Evolutionary conservation across 331 rosid genomes (phyloP).

Genomic region (Rhamnella rubrinervis): DNA sequence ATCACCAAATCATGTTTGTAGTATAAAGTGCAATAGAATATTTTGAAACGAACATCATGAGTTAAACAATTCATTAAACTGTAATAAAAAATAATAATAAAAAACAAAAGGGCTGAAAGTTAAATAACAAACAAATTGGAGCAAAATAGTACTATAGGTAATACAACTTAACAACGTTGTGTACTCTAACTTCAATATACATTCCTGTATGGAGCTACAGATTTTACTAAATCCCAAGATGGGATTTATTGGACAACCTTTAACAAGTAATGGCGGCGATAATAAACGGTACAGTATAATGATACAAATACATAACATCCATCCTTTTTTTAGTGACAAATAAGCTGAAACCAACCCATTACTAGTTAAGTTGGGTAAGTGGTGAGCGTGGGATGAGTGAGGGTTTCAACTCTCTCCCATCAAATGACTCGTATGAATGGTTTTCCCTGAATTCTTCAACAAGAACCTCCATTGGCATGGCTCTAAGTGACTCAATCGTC

Average conservation of each 20-base stretch:
- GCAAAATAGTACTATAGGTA: conserved; percentile 4
- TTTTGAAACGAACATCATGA: too few species aligned
- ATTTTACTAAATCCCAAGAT: conserved; percentile 57
- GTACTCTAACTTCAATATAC: conserved; percentile 29
- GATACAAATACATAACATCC: conserved; percentile 44
- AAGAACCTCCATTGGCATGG: conserved; percentile 82
- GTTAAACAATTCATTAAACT: too few species aligned
- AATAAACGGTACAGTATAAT: conserved; percentile 22
- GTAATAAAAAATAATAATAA: too few species aligned
- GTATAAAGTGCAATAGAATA: too few species aligned
- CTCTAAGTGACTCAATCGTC: conserved; percentile 80
- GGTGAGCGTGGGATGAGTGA: conserved; percentile 94
- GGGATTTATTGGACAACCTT: conserved; percentile 42
- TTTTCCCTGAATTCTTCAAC: conserved; percentile 85
- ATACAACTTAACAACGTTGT: conserved; percentile 13
- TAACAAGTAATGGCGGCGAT: background rate
- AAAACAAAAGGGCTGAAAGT: background rate
- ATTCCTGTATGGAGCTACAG: conserved; percentile 31
- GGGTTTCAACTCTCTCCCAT: conserved; percentile 70
- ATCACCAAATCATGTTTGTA: too few species aligned
- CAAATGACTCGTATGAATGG: conserved; percentile 50
- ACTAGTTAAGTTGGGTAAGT: conserved; percentile 57
- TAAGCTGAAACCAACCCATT: background rate
- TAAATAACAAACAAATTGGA: background rate
- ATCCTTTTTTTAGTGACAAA: background rate